Evolutionary conservation across 2,329 filamentous ascomycete genomes (phyloP).

Genomic region (Aureobasidium sp.): DNA sequence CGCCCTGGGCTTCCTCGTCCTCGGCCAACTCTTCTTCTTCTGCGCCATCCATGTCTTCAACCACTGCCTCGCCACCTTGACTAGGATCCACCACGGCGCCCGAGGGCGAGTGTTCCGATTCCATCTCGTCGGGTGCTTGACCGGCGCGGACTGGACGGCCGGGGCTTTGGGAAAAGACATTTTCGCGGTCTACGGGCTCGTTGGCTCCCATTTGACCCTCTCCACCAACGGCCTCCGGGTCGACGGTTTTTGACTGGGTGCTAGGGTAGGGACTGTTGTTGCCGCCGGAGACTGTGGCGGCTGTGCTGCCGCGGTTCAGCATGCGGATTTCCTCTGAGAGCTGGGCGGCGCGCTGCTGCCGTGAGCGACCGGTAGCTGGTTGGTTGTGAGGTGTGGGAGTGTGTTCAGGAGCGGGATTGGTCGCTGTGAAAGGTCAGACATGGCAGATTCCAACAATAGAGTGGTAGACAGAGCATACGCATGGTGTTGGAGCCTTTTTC

Average conservation of each 20-base stretch:
- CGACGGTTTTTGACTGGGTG: conserved; percentile 5
- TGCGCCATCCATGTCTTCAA: not conserved
- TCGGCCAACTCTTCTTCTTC: not conserved
- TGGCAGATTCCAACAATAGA: not conserved
- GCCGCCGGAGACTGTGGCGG: conserved; percentile 11
- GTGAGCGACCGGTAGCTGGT: conserved; percentile 16
- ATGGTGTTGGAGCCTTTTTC: conserved; percentile 16
- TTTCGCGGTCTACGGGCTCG: conserved; percentile 20
- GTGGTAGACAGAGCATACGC: not conserved
- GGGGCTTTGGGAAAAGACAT: conserved; percentile 21
- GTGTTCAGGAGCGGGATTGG: conserved; percentile 15
- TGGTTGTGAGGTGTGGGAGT: conserved; percentile 9
- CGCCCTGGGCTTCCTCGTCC: not conserved
- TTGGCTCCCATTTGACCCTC: conserved; percentile 23
- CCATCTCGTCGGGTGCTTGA: not conserved
- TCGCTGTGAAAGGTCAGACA: not conserved
- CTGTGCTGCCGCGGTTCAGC: conserved; percentile 21
- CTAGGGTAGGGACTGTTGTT: conserved; percentile 11
- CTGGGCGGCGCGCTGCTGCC: conserved; percentile 25
- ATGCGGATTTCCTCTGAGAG: conserved; percentile 24
- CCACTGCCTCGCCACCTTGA: conserved; percentile 18
- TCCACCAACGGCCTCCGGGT: conserved; percentile 17
- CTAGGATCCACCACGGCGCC: conserved; percentile 15
- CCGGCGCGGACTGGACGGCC: conserved; percentile 9
- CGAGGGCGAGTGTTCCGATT: conserved; percentile 13